phyloP scores from a whole-genome alignment of 2,329 filamentous ascomycete species.

The Chaetomium olivaceum region DNA sequence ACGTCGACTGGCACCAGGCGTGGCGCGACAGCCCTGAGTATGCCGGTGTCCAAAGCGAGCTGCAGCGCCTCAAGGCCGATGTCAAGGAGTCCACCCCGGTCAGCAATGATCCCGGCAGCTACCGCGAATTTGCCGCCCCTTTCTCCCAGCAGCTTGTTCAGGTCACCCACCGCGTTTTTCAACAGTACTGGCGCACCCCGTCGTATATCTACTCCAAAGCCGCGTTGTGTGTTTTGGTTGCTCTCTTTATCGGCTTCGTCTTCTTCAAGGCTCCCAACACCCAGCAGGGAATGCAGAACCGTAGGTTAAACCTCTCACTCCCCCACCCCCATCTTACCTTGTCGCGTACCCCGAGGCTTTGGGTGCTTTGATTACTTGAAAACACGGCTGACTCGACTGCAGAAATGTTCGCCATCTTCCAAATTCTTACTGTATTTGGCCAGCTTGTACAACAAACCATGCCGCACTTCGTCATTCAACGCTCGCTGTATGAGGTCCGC shows the following conservation, averaged over 20 bases:
- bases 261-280: conserved; percentile 73
- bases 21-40: conserved; percentile 64
- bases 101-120: conserved; percentile 47
- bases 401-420: conserved; percentile 81
- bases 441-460: conserved; percentile 78
- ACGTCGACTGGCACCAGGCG: conserved; percentile 65
- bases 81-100: conserved; percentile 40
- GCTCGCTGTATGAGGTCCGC: conserved; percentile 79
- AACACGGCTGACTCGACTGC: neutral
- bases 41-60: conserved; percentile 55
- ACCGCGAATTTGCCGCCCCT: conserved; percentile 78
- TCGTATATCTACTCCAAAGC: conserved; percentile 86
- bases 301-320: neutral
- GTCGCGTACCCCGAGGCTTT: no score
- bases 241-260: conserved; percentile 80
- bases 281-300: conserved; percentile 78
- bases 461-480: conserved; percentile 82
- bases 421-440: conserved; percentile 69
- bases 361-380: neutral
- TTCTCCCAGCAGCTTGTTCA: conserved; percentile 67
- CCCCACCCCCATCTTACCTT: neutral
- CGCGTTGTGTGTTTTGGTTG: conserved; percentile 62
- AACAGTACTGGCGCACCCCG: conserved; percentile 90
- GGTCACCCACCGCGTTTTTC: conserved; percentile 74
- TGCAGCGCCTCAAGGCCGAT: conserved; percentile 56